phyloP scores from a whole-genome alignment of 345 rosid genomes.

The Melaleuca quinquenervia region DNA sequence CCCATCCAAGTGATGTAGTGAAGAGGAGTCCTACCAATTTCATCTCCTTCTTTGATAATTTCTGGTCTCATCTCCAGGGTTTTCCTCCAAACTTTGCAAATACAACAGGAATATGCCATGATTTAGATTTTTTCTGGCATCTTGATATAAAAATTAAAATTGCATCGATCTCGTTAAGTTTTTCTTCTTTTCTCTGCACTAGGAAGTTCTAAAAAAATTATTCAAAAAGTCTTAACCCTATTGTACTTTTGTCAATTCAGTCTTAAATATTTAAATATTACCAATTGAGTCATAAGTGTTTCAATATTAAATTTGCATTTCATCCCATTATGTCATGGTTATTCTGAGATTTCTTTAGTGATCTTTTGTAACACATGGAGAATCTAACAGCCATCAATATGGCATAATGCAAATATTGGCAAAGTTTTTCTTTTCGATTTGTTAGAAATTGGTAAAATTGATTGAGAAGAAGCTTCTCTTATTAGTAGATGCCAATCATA shows the following conservation, averaged over 20 bases:
- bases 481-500: background rate
- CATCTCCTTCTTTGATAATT: background rate
- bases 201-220: too few relatives aligned
- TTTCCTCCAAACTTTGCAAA: background rate
- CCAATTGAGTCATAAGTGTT: too few relatives aligned
- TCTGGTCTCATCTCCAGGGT: background rate
- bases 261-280: too few relatives aligned
- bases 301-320: too few relatives aligned
- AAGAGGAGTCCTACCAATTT: background rate
- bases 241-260: too few relatives aligned
- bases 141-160: background rate
- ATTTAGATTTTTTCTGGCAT: background rate
- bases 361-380: background rate
- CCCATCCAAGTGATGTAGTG: background rate
- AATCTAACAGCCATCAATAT: background rate
- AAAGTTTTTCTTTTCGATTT: background rate
- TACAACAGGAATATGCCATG: background rate
- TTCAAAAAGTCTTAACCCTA: too few relatives aligned
- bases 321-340: background rate
- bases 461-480: background rate
- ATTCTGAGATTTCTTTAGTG: background rate
- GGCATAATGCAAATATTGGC: background rate
- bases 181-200: background rate
- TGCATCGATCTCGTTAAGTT: background rate
- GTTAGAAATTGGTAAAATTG: background rate